Evolutionary conservation across 306 rosid species (phyloP), one percentile per base, ranked within the genome.

Genomic region (Dryas octopetala): DNA sequence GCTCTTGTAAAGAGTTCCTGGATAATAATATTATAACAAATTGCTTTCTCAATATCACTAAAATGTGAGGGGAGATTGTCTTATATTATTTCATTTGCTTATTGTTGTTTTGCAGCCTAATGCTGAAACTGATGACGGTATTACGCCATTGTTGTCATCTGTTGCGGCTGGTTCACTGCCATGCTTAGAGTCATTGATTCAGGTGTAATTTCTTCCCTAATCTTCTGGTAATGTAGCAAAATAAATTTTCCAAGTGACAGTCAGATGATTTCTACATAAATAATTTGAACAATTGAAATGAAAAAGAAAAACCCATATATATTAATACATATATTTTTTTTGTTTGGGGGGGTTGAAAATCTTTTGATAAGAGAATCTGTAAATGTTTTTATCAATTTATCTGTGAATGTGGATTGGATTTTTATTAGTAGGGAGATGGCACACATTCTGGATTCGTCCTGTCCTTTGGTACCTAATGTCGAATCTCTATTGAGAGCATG

Each of bases 131-230:
- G 99, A 96, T 32, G 98, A 96, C 84, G 88, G 81, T 75, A 85
- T 96, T 72, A 92, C 99, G 70, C 97, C 99, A 53, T 85, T 96
- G 66, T 73, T 89, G 80, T 92, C 98, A 43, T 68, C 97, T 49
- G 98, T 96, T 73, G 98, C 99, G 32, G 98, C 98, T 19, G 89
- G 89, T 82, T 92, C 99, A 19, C 84, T 90, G 76, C 86, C 86
- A 38, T 90, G 97, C 88, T 83, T 92, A 73, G 99, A 92, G 78
- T 80, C 88, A 79, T 80, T 95, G 79, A 89, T 92, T 85, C 90
- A 95, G 97, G 99, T 95, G 76, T 43, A 41, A 48, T 53, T 66
- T 73, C 47, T 75, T 77, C 70, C 59, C 55, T 85, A 43, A 60
- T 71, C 60, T 55, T 78, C 58, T 41, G 1, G 38, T 61, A 51